Conservation (phyloP, 2,329 filamentous ascomycete genomes). For the Dothideomycetes sp. region DNA sequence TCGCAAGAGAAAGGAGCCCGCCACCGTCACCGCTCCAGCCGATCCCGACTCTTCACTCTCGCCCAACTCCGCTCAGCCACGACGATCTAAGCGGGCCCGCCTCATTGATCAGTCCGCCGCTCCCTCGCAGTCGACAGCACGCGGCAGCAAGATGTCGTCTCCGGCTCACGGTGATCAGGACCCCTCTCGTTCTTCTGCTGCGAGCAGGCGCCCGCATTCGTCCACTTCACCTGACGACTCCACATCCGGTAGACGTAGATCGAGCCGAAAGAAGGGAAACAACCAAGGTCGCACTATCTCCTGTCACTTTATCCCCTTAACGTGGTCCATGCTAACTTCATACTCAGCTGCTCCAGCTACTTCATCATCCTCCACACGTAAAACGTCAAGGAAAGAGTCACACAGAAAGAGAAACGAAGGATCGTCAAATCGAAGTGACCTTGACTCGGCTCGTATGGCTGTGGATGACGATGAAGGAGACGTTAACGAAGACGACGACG, state of each 20-base stretch:
- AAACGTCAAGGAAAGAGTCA: conserved; percentile 25
- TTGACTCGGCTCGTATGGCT: neutral
- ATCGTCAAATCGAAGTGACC: conserved; percentile 3
- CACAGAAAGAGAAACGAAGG: conserved; percentile 10
- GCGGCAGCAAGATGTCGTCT: conserved; percentile 55
- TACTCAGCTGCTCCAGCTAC: conserved; percentile 28
- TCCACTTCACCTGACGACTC: conserved; percentile 55
- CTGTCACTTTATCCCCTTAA: conserved; percentile 10
- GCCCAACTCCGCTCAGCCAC: conserved; percentile 28
- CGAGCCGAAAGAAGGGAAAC: conserved; percentile 62
- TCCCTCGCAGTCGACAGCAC: conserved; percentile 31
- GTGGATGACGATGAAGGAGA: neutral
- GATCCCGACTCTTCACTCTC: conserved; percentile 41
- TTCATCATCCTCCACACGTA: conserved; percentile 19
- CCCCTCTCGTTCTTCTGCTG: conserved; percentile 14
- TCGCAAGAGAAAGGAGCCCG: conserved; percentile 22
- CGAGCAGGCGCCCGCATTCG: conserved; percentile 44
- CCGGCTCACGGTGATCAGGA: conserved; percentile 47
- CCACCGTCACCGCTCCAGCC: conserved; percentile 37
- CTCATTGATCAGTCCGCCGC: conserved; percentile 42
- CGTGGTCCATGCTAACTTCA: conserved; percentile 17
- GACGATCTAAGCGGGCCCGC: conserved; percentile 45
- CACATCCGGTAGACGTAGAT: conserved; percentile 57
- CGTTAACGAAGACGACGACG: conserved; percentile 2
- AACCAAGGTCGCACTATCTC: conserved; percentile 49